phyloP scores from a whole-genome alignment of 495 filamentous ascomycete genomes.

The Penicillium egyptiacum region DNA sequence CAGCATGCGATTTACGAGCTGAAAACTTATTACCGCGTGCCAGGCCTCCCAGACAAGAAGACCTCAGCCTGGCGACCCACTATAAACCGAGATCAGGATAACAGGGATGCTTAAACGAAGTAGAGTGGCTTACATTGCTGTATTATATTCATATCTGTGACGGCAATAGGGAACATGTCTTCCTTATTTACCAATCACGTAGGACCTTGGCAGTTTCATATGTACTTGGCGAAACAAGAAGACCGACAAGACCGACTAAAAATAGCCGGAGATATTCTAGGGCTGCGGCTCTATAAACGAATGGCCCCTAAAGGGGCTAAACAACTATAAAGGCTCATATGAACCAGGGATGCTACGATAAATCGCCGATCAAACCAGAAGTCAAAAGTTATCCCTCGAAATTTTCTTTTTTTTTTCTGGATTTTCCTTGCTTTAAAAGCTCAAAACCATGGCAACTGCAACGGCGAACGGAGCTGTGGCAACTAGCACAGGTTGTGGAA shows the following conservation, averaged over 20 bases:
- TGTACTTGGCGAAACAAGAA: not conserved
- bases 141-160: not conserved
- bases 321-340: not conserved
- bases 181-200: not conserved
- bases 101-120: not conserved
- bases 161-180: not conserved
- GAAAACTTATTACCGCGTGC: not conserved
- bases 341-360: not conserved
- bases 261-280: not conserved
- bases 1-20: not conserved
- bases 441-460: constrained; percentile 5
- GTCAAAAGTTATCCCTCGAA: not conserved
- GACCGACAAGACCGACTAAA: constrained; percentile 1
- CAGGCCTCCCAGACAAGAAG: not conserved
- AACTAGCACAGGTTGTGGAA: constrained; percentile 13
- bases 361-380: not conserved
- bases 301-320: not conserved
- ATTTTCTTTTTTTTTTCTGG: too few relatives aligned
- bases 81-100: not conserved
- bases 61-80: not conserved
- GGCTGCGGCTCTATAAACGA: not conserved
- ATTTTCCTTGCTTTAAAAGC: not conserved
- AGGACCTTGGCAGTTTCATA: not conserved
- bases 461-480: constrained; percentile 4
- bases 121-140: not conserved